These are phyloP conservation scores for Leucosporidium creatinivorum DNA, from an alignment of 768 basidiomycete genomes.

Conservation along the genomic window DNA sequence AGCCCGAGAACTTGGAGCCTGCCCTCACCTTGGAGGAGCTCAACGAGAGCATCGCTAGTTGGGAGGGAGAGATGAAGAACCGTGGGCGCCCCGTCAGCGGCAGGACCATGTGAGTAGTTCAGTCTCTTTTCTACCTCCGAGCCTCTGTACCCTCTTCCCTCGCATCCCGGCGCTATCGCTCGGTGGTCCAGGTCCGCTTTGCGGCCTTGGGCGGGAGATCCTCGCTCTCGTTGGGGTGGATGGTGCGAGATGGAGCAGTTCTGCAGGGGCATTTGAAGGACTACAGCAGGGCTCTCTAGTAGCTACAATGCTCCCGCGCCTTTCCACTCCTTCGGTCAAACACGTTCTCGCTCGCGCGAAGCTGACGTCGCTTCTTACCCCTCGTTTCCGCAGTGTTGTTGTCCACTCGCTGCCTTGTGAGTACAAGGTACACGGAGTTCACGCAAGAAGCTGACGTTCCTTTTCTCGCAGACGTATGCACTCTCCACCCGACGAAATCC, in stretches of 20 bases:
- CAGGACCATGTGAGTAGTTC: conserved; percentile 83
- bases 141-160: too few relatives aligned
- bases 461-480: conserved; percentile 28
- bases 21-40: conserved; percentile 52
- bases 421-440: too few relatives aligned
- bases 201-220: too few relatives aligned
- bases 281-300: too few relatives aligned
- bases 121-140: conserved; percentile 65
- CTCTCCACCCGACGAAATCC: conserved; percentile 25
- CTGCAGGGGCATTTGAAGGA: neutral
- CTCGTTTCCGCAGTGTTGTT: conserved; percentile 28
- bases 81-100: conserved; percentile 71
- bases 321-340: too few relatives aligned
- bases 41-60: conserved; percentile 59
- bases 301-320: too few relatives aligned
- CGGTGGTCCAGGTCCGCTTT: neutral
- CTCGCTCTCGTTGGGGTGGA: too few relatives aligned
- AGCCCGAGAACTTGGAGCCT: conserved; percentile 19
- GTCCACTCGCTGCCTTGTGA: conserved; percentile 32
- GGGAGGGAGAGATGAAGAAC: conserved; percentile 64
- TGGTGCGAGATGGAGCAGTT: neutral
- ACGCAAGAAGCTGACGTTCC: too few relatives aligned
- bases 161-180: too few relatives aligned
- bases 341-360: too few relatives aligned
- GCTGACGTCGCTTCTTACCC: neutral